Evolutionary conservation across 306 rosid species (phyloP).

Genomic region (Sindora glabra): DNA sequence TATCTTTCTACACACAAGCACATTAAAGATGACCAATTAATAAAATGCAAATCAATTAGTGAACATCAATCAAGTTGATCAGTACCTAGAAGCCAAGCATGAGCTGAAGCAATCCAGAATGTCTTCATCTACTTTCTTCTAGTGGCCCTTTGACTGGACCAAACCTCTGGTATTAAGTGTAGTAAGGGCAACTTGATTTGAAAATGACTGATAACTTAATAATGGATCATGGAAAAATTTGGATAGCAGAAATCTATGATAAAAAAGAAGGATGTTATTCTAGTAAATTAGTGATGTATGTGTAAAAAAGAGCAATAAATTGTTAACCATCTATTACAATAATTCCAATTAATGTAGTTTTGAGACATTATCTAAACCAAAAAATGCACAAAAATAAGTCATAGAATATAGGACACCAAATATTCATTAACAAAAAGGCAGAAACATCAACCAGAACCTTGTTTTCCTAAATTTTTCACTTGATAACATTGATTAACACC

Average conservation of each 20-base stretch:
- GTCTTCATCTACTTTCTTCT: conserved; percentile 62
- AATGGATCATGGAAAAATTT: not conserved
- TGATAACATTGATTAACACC: no score
- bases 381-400: no score
- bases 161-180: conserved; percentile 83
- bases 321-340: not conserved
- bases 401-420: no score
- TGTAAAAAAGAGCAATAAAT: not conserved
- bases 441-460: no score
- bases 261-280: not conserved
- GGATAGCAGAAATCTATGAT: conserved; percentile 2
- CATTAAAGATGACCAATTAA: conserved; percentile 8
- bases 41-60: conserved; percentile 11
- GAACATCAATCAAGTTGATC: conserved; percentile 6
- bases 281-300: not conserved
- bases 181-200: conserved; percentile 62
- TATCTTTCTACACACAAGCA: conserved; percentile 54
- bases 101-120: conserved; percentile 87
- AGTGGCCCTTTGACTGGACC: conserved; percentile 61
- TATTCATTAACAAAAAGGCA: no score
- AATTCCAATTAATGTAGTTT: not conserved
- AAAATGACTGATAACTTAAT: not conserved
- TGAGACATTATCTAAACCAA: no score
- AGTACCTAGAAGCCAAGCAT: conserved; percentile 94
- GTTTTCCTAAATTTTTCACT: no score